Evolutionary conservation across 352 stramenopile genomes (phyloP), one percentile per base, ranked within the genome.

Genomic region (Phytophthora ramorum): DNA sequence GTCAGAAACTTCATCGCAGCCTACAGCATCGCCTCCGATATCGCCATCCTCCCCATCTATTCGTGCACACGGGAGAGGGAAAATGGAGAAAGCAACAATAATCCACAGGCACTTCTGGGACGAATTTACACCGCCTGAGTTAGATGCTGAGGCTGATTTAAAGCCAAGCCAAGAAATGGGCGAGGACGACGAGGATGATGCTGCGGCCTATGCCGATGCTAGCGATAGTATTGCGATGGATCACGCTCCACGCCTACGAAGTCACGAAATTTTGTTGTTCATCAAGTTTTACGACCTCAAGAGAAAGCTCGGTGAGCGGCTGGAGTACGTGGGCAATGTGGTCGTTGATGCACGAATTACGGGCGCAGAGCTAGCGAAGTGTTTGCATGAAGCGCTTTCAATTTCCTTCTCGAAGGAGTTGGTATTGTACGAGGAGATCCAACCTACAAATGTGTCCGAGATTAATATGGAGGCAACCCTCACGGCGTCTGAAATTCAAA

Each of bases 241-340:
- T 7, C 38, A 76, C 22, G 24, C 58, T 3, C 57, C 62, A n/a
- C 54, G 63, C 8, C 35, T 83, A 3, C 51, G 65, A n/a, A 52
- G 51, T 19, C 46, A 87, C 30, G 70, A 93, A 37, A 93, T 93
- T 26, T 54, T 96, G 47, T 64, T 96, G 14, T 93, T 96, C 51
- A 73, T 96, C 65, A 96, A 96, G 76, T 89, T 81, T 32, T 96
- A 96, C 50, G 83, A 96, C 53, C 22, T 85, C 8, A 84, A 68
- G 17, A 82, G 75, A n/a, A 64, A 72, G 7, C 73, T 95, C 0
- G 64, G 59, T 5, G 81, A 96, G 2, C 80, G 89, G 5, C 69
- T 96, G 24, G 75, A 87, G 60, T 96, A 96, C 44, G 77, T 90
- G 58, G 89, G 89, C 0, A 96, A 93, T 51, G 61, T 96, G 7